Base-by-base conservation (phyloP, 129 eudicot species). In the Saposhnikovia divaricata region DNA sequence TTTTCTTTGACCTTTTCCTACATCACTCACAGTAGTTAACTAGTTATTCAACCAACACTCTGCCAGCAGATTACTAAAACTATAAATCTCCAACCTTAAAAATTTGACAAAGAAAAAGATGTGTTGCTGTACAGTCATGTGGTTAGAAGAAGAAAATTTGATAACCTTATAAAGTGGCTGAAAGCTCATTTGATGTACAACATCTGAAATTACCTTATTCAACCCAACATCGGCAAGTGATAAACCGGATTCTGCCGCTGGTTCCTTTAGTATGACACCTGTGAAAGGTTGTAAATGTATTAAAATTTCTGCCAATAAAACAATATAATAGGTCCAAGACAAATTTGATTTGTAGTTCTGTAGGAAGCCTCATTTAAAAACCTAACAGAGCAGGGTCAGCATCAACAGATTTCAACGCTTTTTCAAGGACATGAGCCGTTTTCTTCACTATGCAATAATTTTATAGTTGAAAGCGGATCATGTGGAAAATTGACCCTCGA, bases 201-300 rank as follows among this genome's bases (percentile, higher is more conserved):
- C 50, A 66, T 70, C 69, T 43, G 76, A 78, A 3, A 31, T 50
- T 89, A 92, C 98, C 97, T 90, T 92, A 83, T 82, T 92, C 65
- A 95, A 93, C 79, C 98, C 98, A 74, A 95, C 97, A 83, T 95
- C 98, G 84, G 92, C 98, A 23, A 86, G 86, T 44, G 96, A 87
- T 79, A 83, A 89, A 34, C 44, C 88, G 78, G 89, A 84, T 78
- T 78, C 86, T 75, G 86, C 86, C 81, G 89, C 88, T 81, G 81
- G 85, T 55, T 82, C 91, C 83, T 77, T 78, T 27, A 85, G 82
- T 43, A 97, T 89, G 77, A 95, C 90, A 77, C 98, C 97, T 95
- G 76, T 75, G 13, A 80, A 76, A 71, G 65, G 28, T 77, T 69
- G 71, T 55, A 66, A 83, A 63, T 44, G 72, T n/a, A 5, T n/a